Conservation (phyloP, 306 rosid genomes). For the Arachis hypogaea region DNA sequence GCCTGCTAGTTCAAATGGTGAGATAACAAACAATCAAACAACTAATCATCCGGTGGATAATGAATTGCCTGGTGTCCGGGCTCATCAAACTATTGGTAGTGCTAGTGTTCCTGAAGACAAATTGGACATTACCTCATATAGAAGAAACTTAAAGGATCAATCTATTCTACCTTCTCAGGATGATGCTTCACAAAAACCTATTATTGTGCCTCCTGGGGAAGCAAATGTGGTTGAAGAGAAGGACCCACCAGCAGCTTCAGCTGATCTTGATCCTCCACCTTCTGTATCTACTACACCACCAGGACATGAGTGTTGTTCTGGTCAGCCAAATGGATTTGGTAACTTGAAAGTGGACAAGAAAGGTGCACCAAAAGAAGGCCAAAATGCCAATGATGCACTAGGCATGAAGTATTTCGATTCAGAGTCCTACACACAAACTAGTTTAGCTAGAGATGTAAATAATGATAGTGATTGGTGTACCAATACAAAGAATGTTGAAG, state of each 20-base stretch:
- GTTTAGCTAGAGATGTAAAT: constrained; percentile 90
- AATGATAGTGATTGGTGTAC: constrained; percentile 65
- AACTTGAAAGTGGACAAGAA: constrained; percentile 58
- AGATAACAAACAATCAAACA: constrained; percentile 46
- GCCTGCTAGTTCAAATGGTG: constrained; percentile 71
- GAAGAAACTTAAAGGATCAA: constrained; percentile 51
- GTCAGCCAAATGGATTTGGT: constrained; percentile 68
- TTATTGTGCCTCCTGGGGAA: constrained; percentile 52
- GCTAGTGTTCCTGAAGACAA: constrained; percentile 56
- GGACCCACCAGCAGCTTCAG: constrained; percentile 46
- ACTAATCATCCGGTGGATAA: constrained; percentile 53
- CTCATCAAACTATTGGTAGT: constrained; percentile 48
- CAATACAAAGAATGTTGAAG: constrained; percentile 50
- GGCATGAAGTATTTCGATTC: constrained; percentile 63
- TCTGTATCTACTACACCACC: constrained; percentile 48
- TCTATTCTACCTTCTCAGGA: constrained; percentile 51
- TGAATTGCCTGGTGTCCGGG: constrained; percentile 54
- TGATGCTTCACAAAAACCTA: constrained; percentile 42
- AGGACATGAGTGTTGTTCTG: constrained; percentile 59
- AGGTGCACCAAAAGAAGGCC: constrained; percentile 60
- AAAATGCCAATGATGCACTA: constrained; percentile 55
- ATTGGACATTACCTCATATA: constrained; percentile 49
- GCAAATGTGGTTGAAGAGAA: constrained; percentile 52
- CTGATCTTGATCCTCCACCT: constrained; percentile 48
- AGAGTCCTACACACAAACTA: constrained; percentile 64